Evolutionary conservation across 192 early-diverging fungal genomes (phyloP).

Genomic region (Chytriomyces confervae): DNA sequence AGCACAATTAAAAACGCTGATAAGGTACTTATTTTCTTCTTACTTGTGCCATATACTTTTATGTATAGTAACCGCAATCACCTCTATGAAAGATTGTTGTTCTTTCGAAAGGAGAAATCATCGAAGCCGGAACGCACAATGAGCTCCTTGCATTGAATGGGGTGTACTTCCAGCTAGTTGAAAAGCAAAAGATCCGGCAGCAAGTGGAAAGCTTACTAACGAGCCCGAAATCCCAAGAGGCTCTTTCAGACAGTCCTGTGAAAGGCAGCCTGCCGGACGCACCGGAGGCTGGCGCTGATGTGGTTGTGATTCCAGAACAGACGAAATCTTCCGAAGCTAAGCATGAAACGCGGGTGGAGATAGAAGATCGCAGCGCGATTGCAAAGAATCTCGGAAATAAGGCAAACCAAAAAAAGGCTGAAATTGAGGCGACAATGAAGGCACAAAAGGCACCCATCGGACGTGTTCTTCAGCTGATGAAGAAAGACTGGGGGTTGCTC

Average conservation of each 20-base stretch:
- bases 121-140: constrained; percentile 83
- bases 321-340: too few relatives aligned
- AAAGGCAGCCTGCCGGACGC: not conserved
- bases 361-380: constrained; percentile 22
- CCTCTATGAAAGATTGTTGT: constrained; percentile 31
- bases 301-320: constrained; percentile 34
- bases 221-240: constrained; percentile 4
- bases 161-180: constrained; percentile 72
- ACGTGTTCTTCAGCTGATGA: constrained; percentile 60
- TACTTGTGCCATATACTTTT: not conserved
- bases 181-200: constrained; percentile 65
- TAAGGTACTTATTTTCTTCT: constrained; percentile 76
- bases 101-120: constrained; percentile 55
- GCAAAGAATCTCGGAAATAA: not conserved
- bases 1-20: constrained; percentile 88
- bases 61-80: not conserved
- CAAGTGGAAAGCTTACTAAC: constrained; percentile 23
- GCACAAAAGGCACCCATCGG: constrained; percentile 59
- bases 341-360: constrained; percentile 9
- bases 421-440: constrained; percentile 13
- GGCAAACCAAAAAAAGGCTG: not conserved
- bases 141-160: constrained; percentile 63
- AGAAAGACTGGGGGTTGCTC: constrained; percentile 53
- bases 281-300: constrained; percentile 16
- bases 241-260: not conserved